Base-by-base conservation (phyloP, 352 stramenopile species). In the Phytopythium litorale region DNA sequence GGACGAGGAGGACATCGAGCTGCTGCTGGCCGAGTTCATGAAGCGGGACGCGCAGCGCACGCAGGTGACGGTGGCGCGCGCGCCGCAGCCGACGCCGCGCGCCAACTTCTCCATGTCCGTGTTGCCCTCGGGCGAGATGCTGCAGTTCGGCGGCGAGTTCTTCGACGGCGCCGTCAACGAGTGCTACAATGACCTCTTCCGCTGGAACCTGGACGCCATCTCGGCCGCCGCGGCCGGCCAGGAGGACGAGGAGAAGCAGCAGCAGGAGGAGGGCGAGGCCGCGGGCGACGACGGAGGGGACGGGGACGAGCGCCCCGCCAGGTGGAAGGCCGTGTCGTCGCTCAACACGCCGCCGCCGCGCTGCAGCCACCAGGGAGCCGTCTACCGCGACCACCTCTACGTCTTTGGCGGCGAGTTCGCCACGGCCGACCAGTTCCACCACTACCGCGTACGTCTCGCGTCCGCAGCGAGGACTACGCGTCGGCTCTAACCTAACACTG, bases 401-500 rank as follows among this genome's bases (percentile, higher is more conserved):
- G 81, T 99, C 6, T 98, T 99, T 75, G 97, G 97, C 52, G 97
- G 97, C 30, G 97, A 99, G 73, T 96, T 98, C 60, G 96, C 95
- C 3, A 98, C 92, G 7, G 88, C 91, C 1, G 94, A 99, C 63
- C 91, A 99, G 73, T 99, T 99, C 79, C 91, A 99, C 77, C 97
- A 99, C 80, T 99, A 99, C 75, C 68, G 88, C 28, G 76, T 86
- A 68, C 55, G 67, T 78, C 15, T 56, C 4, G 40, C n/a, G 23
- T 9, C n/a, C 4, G 42, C 9, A 58, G 28, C 4, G 12, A 56
- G 18, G 33, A 13, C 54, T 43, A 7, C 28, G 49, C 9, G 38
- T 21, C 15, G 38, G 38, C 38, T 21, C 38, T 21, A 30, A n/a
- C 49, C 38, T 21, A 30, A n/a, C 49, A 42, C 37, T 51, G 28